A percentile compares a stretch with the other conserved stretches of the same genome.
These are phyloP conservation scores for Sphaerosporella brunnea DNA, from an alignment of 495 filamentous ascomycete genomes.

Conservation along the genomic window DNA sequence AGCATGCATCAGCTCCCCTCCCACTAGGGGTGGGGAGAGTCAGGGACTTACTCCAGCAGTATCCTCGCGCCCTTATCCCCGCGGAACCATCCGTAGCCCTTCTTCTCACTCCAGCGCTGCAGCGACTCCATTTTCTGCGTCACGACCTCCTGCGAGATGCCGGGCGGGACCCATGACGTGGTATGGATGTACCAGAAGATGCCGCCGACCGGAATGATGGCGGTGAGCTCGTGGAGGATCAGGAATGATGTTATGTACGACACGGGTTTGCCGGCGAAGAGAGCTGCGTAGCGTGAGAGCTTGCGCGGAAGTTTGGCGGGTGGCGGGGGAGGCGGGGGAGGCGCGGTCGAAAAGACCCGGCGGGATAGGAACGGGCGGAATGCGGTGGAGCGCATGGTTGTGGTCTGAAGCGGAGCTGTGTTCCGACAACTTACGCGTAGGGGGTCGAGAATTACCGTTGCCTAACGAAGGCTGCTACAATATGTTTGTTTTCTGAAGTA, in stretches of 20 bases:
- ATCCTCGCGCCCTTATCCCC: slow-evolving; percentile 16
- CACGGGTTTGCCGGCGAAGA: slow-evolving; percentile 54
- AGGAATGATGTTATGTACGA: slow-evolving; percentile 76
- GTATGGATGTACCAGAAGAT: slow-evolving; percentile 65
- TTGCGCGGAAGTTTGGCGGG: slow-evolving; percentile 31
- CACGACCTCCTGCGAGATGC: slow-evolving; percentile 13
- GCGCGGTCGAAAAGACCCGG: neutral
- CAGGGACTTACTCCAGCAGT: slow-evolving; percentile 28
- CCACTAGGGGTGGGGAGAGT: too few species aligned
- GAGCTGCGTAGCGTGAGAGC: slow-evolving; percentile 46
- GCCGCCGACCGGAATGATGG: slow-evolving; percentile 58
- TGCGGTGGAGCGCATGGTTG: too few species aligned
- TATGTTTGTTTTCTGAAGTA: too few species aligned
- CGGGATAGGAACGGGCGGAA: too few species aligned
- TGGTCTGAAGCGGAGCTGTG: too few species aligned
- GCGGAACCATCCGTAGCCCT: slow-evolving; percentile 15
- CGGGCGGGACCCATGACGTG: slow-evolving; percentile 24
- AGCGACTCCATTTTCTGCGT: slow-evolving; percentile 13
- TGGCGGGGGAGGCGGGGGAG: slow-evolving; percentile 1
- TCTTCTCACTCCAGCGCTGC: slow-evolving; percentile 7
- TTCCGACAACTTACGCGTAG: too few species aligned
- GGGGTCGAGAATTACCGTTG: too few species aligned
- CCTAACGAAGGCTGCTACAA: too few species aligned
- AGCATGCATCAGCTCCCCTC: too few species aligned
- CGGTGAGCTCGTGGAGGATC: slow-evolving; percentile 79